phyloP scores from a whole-genome alignment of 305 asterid species.

The Fraxinus sp. region DNA sequence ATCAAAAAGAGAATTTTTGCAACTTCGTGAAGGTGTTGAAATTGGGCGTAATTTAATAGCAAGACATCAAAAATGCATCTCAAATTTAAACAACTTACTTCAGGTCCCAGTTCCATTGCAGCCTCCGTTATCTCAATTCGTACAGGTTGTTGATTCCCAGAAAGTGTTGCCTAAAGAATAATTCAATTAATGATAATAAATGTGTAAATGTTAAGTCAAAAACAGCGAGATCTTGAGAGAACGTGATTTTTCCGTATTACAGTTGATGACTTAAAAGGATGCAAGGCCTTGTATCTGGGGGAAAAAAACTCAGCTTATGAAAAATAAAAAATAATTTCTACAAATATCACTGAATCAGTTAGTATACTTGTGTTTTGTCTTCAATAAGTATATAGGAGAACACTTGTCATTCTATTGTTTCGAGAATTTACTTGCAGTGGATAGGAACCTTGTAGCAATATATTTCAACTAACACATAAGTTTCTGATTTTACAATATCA shows the following conservation, averaged over 20 bases:
- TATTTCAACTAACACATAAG: not conserved
- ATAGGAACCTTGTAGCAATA: not conserved
- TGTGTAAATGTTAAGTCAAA: not conserved
- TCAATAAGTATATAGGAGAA: not conserved
- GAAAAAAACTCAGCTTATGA: not conserved
- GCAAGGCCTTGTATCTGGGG: not conserved
- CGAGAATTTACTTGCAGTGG: not conserved
- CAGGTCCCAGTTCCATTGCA: slow-evolving; percentile 90
- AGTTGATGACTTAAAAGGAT: not conserved
- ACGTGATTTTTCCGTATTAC: not conserved
- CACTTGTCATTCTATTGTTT: not conserved
- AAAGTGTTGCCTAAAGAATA: slow-evolving; percentile 65
- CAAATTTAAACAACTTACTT: slow-evolving; percentile 44
- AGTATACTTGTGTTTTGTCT: not conserved
- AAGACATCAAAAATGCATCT: not conserved
- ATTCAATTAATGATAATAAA: slow-evolving; percentile 18
- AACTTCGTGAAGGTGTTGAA: not conserved
- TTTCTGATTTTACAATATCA: not conserved
- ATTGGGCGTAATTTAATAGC: not conserved
- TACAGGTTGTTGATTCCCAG: slow-evolving; percentile 91
- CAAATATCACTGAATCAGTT: not conserved
- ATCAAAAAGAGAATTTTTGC: not conserved
- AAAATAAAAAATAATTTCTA: not conserved
- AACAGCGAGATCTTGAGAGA: not conserved
- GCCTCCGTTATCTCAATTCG: slow-evolving; percentile 93